These are phyloP conservation scores for Psophocarpus tetragonolobus DNA, from an alignment of 306 rosid genomes.

Conservation along the genomic window DNA sequence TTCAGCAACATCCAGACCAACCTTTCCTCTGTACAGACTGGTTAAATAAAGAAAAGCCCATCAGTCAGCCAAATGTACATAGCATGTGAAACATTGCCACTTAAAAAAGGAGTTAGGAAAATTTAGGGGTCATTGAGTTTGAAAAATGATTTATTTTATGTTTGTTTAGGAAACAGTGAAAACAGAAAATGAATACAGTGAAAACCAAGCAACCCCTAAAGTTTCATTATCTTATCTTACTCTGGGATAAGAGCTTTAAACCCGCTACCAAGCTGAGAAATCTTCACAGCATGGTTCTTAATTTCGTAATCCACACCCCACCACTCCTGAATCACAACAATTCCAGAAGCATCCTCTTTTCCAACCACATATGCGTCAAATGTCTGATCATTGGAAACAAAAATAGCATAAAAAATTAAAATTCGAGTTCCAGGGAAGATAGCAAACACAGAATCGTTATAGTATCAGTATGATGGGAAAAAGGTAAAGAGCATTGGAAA, in stretches of 20 bases:
- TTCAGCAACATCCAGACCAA: slow-evolving; percentile 78
- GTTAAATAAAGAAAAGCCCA: too few relatives aligned
- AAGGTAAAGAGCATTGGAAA: neutral
- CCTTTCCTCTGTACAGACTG: slow-evolving; percentile 82
- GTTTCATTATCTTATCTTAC: slow-evolving; percentile 51
- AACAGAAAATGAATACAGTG: neutral
- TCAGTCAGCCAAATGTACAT: neutral
- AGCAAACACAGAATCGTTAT: neutral
- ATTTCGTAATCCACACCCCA: slow-evolving; percentile 91
- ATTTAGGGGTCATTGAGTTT: neutral
- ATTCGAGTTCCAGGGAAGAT: neutral
- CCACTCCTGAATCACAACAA: slow-evolving; percentile 91
- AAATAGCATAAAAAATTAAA: neutral
- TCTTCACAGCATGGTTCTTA: slow-evolving; percentile 79
- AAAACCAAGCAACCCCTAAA: neutral
- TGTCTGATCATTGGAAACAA: slow-evolving; percentile 48
- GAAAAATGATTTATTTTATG: neutral
- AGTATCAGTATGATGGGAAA: neutral
- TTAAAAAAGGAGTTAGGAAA: neutral
- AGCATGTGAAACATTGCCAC: neutral
- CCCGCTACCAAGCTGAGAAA: slow-evolving; percentile 73
- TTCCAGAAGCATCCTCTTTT: slow-evolving; percentile 85
- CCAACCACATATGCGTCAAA: slow-evolving; percentile 86
- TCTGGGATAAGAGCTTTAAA: slow-evolving; percentile 95
- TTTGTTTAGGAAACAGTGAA: neutral